phyloP scores from a whole-genome alignment of 345 rosid species.

The Eutrema yunnanense region DNA sequence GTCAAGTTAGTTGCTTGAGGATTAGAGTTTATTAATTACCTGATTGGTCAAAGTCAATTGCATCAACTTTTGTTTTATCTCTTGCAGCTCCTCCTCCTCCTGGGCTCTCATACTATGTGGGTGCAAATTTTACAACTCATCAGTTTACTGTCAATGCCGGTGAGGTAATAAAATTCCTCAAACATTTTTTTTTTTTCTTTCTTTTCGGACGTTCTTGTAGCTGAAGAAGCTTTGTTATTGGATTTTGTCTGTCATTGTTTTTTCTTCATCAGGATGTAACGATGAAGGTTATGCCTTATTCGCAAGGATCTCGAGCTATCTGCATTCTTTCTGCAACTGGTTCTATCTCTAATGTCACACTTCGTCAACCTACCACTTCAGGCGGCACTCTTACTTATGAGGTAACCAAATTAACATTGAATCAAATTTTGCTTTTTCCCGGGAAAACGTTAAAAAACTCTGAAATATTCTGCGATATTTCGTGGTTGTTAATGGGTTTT shows the following conservation, averaged over 20 bases:
- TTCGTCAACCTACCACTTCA: conserved; percentile 78
- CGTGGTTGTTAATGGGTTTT: neutral
- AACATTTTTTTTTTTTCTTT: neutral
- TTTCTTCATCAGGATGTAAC: conserved; percentile 61
- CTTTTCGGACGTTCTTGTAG: neutral
- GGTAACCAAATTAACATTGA: conserved; percentile 35
- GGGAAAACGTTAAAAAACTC: neutral
- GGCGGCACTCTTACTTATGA: conserved; percentile 95
- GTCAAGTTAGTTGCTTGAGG: neutral
- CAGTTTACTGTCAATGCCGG: conserved; percentile 81
- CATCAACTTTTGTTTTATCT: conserved; percentile 1
- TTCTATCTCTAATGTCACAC: conserved; percentile 81
- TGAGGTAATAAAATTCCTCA: conserved; percentile 53
- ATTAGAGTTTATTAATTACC: neutral
- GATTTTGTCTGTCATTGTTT: neutral
- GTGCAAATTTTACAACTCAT: conserved; percentile 90
- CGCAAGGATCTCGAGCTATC: conserved; percentile 80
- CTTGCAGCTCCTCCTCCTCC: conserved; percentile 19
- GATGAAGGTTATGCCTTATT: conserved; percentile 90
- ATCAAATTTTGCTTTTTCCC: neutral
- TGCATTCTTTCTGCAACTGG: conserved; percentile 94
- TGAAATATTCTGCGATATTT: neutral
- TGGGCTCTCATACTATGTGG: conserved; percentile 54
- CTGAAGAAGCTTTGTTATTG: neutral
- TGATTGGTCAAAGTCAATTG: neutral